Evolutionary conservation across 164 flowering plant genomes (phyloP).

Genomic region (Nymphaea thermarum): DNA sequence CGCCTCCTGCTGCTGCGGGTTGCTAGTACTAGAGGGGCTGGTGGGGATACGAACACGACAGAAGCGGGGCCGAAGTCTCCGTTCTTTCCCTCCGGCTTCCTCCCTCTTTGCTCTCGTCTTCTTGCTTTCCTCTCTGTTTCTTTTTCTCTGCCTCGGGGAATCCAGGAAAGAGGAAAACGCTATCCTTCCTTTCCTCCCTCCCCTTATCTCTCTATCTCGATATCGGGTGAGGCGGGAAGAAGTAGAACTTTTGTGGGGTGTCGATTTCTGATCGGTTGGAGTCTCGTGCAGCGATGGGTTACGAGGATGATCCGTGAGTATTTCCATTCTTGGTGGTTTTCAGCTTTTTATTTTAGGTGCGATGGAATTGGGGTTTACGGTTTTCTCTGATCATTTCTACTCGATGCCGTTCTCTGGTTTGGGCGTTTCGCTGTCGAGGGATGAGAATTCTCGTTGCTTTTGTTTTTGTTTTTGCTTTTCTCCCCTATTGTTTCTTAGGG

Average conservation of each 20-base stretch:
- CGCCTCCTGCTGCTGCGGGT: neutral
- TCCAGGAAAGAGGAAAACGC: neutral
- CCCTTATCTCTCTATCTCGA: no score
- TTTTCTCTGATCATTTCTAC: no score
- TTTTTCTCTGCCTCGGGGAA: neutral
- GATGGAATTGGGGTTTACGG: neutral
- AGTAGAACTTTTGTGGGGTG: neutral
- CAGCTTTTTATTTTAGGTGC: neutral
- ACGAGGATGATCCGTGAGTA: slow-evolving; percentile 3
- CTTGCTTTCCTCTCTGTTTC: neutral
- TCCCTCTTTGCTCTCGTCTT: neutral
- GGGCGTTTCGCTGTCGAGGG: no score
- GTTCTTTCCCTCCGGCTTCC: neutral
- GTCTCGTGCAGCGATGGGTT: neutral
- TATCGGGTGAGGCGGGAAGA: neutral
- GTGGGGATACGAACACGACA: neutral
- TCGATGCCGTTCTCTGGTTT: no score
- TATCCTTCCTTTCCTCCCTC: neutral
- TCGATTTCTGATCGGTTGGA: neutral
- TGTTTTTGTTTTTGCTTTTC: no score
- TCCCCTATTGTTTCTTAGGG: no score
- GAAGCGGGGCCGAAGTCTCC: neutral
- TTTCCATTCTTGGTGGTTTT: neutral
- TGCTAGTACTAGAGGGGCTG: no score
- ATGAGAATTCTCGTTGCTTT: no score